Percentiles rank a stretch among this genome's conserved stretches.
phyloP scores from a whole-genome alignment of 495 filamentous ascomycete species.

The Usnea hakonensis region DNA sequence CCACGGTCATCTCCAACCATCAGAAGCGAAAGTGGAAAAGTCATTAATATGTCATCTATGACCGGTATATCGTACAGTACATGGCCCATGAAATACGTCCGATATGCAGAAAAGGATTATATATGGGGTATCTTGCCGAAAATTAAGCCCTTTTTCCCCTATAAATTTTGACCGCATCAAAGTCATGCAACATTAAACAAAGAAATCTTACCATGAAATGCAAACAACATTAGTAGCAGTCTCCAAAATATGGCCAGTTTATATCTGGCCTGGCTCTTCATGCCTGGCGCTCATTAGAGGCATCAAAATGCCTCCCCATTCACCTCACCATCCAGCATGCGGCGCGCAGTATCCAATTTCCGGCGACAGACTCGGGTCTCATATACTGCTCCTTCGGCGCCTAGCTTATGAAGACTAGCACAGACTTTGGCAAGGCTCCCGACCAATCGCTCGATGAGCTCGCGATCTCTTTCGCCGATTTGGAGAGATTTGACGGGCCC shows the following conservation, averaged over 20 bases:
- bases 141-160: neutral
- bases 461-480: slow-evolving; percentile 60
- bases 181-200: neutral
- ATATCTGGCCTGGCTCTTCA: neutral
- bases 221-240: neutral
- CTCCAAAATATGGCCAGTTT: neutral
- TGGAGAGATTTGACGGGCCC: slow-evolving; percentile 35
- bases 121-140: neutral
- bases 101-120: neutral
- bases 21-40: too few species aligned
- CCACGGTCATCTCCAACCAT: too few species aligned
- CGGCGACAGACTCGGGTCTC: slow-evolving; percentile 57
- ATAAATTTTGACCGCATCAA: neutral
- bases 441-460: slow-evolving; percentile 68
- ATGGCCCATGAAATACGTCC: too few species aligned
- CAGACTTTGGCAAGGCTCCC: slow-evolving; percentile 65
- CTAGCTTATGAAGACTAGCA: slow-evolving; percentile 55
- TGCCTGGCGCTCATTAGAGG: neutral
- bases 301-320: slow-evolving; percentile 25
- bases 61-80: too few species aligned
- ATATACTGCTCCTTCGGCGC: slow-evolving; percentile 41
- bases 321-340: slow-evolving; percentile 60
- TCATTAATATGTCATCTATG: too few species aligned
- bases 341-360: slow-evolving; percentile 63
- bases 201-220: neutral